Base-by-base conservation (phyloP, 2,329 filamentous ascomycete genomes). In the Rutstroemia sydowiana region DNA sequence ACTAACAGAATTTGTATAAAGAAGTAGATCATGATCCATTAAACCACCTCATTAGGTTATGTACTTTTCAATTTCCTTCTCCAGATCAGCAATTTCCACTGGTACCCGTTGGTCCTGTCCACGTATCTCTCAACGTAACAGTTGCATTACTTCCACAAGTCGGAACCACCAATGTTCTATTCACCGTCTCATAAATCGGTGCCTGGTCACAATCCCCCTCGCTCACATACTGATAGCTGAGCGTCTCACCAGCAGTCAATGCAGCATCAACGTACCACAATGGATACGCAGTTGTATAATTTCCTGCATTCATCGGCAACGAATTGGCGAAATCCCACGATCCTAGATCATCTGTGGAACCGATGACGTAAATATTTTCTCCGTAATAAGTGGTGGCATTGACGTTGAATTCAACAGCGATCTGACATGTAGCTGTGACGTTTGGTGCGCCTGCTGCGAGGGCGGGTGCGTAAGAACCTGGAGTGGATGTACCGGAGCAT, bases 401-500 rank as follows among this genome's bases (percentile, higher is more conserved):
- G 7, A 74, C 70, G 45, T 69, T 66, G 64, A 77, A 76, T 3
- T 66, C 66, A 5, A 77, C 68, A 10, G 66, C 68, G 26, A 66
- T 56, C 11, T 59, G 56, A 42, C 64, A 66, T 9, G 49, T 45
- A 1, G 48, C 44, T 1, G 60, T 65, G 1, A 61, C 55, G 43
- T 65, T 64, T 1, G 64, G 63, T 2, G 62, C 63, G 68, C 59
- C 7, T 71, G 78, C 68, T 75, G 80, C 45, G 64, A 65, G 1
- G 70, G 70, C 41, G 62, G 64, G 14, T 70, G 69, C 66, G 69
- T 84, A 84, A 0, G 72, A 69, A 3, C 78, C 77, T 7, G 57
- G 62, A 4, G 73, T 68, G 1, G 75, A 73, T 2, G 73, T 70
- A 1, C 65, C 70, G 4, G 66, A 61, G 65, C 81, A 84, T 1